Evolutionary conservation across 2,329 filamentous ascomycete genomes (phyloP), one percentile per base, ranked within the genome.

Genomic region (Trematosphaeria pertusa): DNA sequence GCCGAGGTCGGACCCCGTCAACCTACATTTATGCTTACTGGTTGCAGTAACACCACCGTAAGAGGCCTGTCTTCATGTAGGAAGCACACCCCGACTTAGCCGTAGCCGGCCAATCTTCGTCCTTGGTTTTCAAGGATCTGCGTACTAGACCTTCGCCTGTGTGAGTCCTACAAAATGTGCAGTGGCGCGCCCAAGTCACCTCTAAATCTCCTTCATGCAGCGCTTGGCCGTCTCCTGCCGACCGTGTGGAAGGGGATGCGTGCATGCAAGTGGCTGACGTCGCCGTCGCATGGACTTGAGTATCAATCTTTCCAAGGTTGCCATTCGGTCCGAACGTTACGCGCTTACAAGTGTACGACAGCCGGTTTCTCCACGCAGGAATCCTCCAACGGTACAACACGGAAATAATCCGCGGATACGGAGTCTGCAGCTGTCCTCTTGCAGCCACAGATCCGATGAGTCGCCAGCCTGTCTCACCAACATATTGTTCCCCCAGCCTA

Each of bases 31-130:
- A 48, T 56, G 58, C 59, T 61, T 63, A 56, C 62, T 47, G 30
- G 34, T 54, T 61, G 20, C 40, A 55, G 59, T 58, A 61, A 62
- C 56, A 62, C 43, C 47, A 54, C 56, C 61, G n/a, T n/a, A n/a
- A n/a, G n/a, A n/a, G 54, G 44, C 47, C 46, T 48, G 52, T 46
- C 57, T 50, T 24, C 46, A 53, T 49, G 30, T 47, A 50, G 48
- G 34, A 59, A 56, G 47, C 15, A 14, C 43, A 43, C 46, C 54
- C 55, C 55, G 55, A 48, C 50, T 58, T 61, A 54, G 46, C 56
- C 47, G 43, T 36, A 45, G 31, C 30, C 44, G 37, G 37, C 39
- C 41, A 46, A 40, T 41, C 32, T 37, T 30, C 43, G 18, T 43
- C 40, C 24, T 19, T 15, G 4, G 46, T 47, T 52, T 52, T 43